Evolutionary conservation across 768 basidiomycete genomes (phyloP), one percentile per base, ranked within the genome.

Genomic region (Coprinopsis cinerea): DNA sequence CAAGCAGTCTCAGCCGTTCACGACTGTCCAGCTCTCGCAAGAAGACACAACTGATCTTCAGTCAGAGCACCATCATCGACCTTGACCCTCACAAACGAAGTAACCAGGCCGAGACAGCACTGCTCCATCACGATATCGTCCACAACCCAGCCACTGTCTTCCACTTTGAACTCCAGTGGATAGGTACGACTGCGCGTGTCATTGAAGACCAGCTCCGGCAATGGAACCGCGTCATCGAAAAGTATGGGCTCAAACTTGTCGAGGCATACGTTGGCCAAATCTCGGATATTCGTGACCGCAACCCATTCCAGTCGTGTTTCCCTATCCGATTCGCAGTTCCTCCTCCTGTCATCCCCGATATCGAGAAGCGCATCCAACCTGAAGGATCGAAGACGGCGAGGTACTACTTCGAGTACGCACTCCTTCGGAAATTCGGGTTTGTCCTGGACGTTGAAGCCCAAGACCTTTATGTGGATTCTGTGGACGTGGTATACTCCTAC

Each of bases 121-220:
- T 94, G 25, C 73, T 97, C 22, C 94, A 97, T 62, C 83, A 94
- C 64, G 96, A 98, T 66, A 81, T 96, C 49, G 88, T 95, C 46
- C 95, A 97, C 64, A 97, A 97, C 60, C 88, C 92, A 0, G 79
- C 75, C n/a, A 95, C 87, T 24, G 90, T 88, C 51, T 96, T 96
- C 69, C 95, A 98, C 65, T 93, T 98, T 58, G 94, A 99, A 65
- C 74, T 99, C 24, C 90, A 95, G 53, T 99, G 96, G 95, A 85
- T 98, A 34, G 93, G 92, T 2, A 88, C 93, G 1, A 93, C 92
- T 1, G 92, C 93, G 20, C 81, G 89, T 18, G 85, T 84, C 54
- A 88, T 98, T 45, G 94, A 97, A 55, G 92, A 95, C 55, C 78
- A 86, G 45, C 74, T 96, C 20, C 81, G 86, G 32, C 75, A 79